Evolutionary conservation across 2,329 filamentous ascomycete genomes (phyloP).

Genomic region (Apiospora kogelbergensis): DNA sequence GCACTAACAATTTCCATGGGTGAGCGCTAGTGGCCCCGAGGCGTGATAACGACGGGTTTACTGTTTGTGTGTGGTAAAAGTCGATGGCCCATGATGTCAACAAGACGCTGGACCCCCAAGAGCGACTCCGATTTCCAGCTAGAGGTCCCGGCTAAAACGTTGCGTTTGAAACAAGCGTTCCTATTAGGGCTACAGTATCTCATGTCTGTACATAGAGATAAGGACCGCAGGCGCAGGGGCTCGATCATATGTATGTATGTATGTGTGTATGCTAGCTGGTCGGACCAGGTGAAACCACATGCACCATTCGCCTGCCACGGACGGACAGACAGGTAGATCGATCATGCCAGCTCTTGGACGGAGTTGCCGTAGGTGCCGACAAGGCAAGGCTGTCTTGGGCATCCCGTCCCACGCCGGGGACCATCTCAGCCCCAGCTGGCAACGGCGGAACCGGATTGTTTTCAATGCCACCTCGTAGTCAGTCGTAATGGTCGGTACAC

Average conservation of each 20-base stretch:
- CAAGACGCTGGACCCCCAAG: background rate
- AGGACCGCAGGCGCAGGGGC: too few species aligned
- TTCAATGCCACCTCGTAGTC: background rate
- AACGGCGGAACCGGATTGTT: background rate
- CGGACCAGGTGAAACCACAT: background rate
- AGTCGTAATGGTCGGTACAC: background rate
- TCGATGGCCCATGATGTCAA: constrained; percentile 1
- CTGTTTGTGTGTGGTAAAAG: constrained; percentile 7
- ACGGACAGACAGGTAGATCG: too few species aligned
- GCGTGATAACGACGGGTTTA: constrained; percentile 3
- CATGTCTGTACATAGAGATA: too few species aligned
- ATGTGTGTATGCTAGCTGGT: too few species aligned
- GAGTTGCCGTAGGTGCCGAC: background rate
- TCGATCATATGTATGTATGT: too few species aligned
- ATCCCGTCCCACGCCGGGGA: background rate
- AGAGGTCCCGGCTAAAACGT: background rate
- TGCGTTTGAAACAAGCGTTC: background rate
- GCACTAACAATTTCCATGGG: constrained; percentile 21
- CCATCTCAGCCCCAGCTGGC: background rate
- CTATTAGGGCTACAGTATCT: too few species aligned
- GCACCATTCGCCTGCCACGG: background rate
- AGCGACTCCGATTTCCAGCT: background rate
- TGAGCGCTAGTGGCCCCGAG: background rate
- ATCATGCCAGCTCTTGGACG: too few species aligned
- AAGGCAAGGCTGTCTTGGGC: background rate